Base-by-base conservation (phyloP, 2,329 filamentous ascomycete genomes). In the Fusarium begoniae region DNA sequence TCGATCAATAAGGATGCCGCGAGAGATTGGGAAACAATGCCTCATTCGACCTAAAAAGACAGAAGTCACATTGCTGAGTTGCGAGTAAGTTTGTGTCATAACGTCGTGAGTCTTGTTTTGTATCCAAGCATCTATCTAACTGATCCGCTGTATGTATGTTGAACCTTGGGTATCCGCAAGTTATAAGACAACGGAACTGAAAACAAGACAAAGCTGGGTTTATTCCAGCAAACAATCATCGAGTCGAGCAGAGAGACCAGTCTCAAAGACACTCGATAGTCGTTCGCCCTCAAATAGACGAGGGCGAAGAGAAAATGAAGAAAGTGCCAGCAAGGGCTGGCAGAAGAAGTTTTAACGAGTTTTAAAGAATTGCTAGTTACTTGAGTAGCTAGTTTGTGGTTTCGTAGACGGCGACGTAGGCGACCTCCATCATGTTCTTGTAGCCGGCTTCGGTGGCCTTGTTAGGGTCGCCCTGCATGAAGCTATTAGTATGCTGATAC, bases 381-480 rank as follows among this genome's bases (percentile, higher is more conserved):
- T 20, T 13, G 17, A 14, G 48, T 57, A 56, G 55, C 56, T 63
- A 43, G 62, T 71, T 76, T 37, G 51, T 50, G n/a, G 71, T 75
- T 57, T 81, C 75, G 66, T 84, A 84, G n/a, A 84, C 80, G 26
- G 81, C 83, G 35, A 83, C 81, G 56, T 84, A 84, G 37, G 77
- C 75, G 13, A 84, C 79, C 66, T 84, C 83, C 80, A 84, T 81
- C 83, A 84, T 83, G 77, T 79, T 82, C 24, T 79, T 81, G 64
- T 78, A 83, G n/a, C 83, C 83, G 22, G 73, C 73, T 45, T 81
- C 61, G 12, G 83, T 85, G 17, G 69, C 61, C 8, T 67, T 72
- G 66, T 82, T 76, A 3, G 83, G 83, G 50, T 78, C 30, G 8
- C 82, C 82, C 82, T 83, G 18, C 8, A 3, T 32, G 4, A 32